A percentile compares a stretch with the other conserved stretches of the same genome.
These are phyloP conservation scores for Scutellaria barbata DNA, from an alignment of 257 asterid species.

Conservation along the genomic window DNA sequence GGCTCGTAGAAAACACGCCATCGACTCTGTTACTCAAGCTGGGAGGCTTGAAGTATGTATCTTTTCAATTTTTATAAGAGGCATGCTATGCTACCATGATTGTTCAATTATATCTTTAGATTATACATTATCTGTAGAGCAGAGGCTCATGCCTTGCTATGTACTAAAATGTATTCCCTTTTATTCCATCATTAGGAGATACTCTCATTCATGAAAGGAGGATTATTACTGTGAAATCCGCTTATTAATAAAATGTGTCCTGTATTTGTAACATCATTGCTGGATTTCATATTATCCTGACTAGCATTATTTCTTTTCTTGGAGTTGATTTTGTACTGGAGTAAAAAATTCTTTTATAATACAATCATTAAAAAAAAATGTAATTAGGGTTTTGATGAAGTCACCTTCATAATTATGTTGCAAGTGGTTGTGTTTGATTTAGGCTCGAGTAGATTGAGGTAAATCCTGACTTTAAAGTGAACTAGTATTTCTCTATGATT, in stretches of 20 bases:
- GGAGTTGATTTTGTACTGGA: too few relatives aligned
- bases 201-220: constrained; percentile 18
- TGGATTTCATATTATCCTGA: too few relatives aligned
- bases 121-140: constrained; percentile 18
- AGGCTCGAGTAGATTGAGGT: too few relatives aligned
- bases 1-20: constrained; percentile 30
- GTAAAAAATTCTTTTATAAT: too few relatives aligned
- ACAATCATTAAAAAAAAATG: too few relatives aligned
- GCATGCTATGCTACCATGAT: not conserved
- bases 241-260: constrained; percentile 8
- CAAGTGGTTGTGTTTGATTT: too few relatives aligned
- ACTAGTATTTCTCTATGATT: too few relatives aligned
- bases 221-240: not conserved
- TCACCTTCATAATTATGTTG: too few relatives aligned
- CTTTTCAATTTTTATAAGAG: constrained; percentile 19
- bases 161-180: constrained; percentile 19
- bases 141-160: constrained; percentile 24
- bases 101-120: constrained; percentile 17
- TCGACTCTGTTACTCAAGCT: not conserved
- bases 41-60: constrained; percentile 6
- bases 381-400: too few relatives aligned
- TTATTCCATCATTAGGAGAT: not conserved
- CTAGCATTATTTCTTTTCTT: too few relatives aligned
- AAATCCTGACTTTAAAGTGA: too few relatives aligned
- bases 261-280: too few relatives aligned